Evolutionary conservation across 768 basidiomycete genomes (phyloP).

Genomic region (Lyophyllum decastes): DNA sequence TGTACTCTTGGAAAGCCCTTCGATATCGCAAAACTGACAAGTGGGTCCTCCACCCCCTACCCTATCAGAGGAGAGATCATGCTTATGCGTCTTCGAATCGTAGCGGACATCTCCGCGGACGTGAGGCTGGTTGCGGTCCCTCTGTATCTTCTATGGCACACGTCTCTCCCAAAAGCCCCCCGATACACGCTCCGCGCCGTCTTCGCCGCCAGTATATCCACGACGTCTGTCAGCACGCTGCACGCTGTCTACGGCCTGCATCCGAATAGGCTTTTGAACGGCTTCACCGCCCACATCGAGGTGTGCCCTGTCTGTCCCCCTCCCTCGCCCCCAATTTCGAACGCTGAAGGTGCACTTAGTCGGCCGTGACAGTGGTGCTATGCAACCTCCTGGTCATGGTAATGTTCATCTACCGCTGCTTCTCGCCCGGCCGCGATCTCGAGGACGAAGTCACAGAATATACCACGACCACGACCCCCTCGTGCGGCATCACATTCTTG

Average conservation of each 20-base stretch:
- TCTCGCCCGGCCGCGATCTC: constrained; percentile 11
- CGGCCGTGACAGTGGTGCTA: constrained; percentile 12
- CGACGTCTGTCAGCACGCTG: constrained; percentile 11
- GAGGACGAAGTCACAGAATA: constrained; percentile 12
- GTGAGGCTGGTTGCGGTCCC: constrained; percentile 6
- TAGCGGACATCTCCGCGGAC: constrained; percentile 16
- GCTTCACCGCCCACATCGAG: constrained; percentile 18
- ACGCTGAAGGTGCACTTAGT: too few species aligned
- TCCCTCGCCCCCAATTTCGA: not conserved
- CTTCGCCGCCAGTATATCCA: too few species aligned
- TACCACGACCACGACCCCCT: not conserved
- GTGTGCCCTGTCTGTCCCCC: too few species aligned
- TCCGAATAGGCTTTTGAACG: constrained; percentile 5
- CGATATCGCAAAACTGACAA: too few species aligned
- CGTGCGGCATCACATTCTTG: not conserved
- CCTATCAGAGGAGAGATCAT: too few species aligned
- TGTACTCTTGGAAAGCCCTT: too few species aligned
- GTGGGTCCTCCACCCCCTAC: too few species aligned
- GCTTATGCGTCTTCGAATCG: too few species aligned
- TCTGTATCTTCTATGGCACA: too few species aligned
- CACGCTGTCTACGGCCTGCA: constrained; percentile 14
- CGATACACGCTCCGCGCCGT: too few species aligned
- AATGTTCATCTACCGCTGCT: constrained; percentile 17
- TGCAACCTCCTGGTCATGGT: constrained; percentile 21
- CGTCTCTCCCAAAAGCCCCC: too few species aligned